Evolutionary conservation across 2,329 filamentous ascomycete species (phyloP).

Genomic region (Metarhizium guizhouense): DNA sequence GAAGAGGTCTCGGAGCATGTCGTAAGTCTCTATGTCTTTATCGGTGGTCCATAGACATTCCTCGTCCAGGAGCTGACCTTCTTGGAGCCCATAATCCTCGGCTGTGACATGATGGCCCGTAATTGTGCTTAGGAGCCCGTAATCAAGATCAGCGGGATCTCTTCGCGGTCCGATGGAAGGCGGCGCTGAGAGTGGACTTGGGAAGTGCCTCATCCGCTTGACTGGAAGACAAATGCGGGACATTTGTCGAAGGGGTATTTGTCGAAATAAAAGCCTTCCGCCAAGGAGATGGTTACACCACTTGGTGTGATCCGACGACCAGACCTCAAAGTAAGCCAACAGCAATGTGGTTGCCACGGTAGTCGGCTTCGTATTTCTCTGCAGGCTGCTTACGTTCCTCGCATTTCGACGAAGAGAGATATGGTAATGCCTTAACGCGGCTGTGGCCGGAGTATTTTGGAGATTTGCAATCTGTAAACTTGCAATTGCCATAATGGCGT

Average conservation of each 20-base stretch:
- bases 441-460: slow-evolving; percentile 62
- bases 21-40: slow-evolving; percentile 68
- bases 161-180: slow-evolving; percentile 6
- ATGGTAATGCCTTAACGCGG: slow-evolving; percentile 87
- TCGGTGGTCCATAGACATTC: slow-evolving; percentile 26
- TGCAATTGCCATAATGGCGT: slow-evolving; percentile 80
- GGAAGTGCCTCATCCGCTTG: slow-evolving; percentile 33
- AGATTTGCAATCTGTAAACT: slow-evolving; percentile 83
- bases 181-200: neutral
- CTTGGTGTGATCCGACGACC: slow-evolving; percentile 87
- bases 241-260: slow-evolving; percentile 70
- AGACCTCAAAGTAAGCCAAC: slow-evolving; percentile 87
- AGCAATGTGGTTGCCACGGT: slow-evolving; percentile 84
- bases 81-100: slow-evolving; percentile 27
- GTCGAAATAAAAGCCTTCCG: slow-evolving; percentile 69
- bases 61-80: slow-evolving; percentile 18
- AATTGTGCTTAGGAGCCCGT: slow-evolving; percentile 30
- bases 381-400: slow-evolving; percentile 60
- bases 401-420: slow-evolving; percentile 72
- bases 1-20: slow-evolving; percentile 75
- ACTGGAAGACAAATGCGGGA: slow-evolving; percentile 61
- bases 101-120: slow-evolving; percentile 29
- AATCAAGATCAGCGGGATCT: slow-evolving; percentile 31
- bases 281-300: slow-evolving; percentile 92
- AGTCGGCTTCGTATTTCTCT: slow-evolving; percentile 62